Conservation (phyloP, 192 early-diverging fungal genomes). For the Linnemannia zychae region DNA sequence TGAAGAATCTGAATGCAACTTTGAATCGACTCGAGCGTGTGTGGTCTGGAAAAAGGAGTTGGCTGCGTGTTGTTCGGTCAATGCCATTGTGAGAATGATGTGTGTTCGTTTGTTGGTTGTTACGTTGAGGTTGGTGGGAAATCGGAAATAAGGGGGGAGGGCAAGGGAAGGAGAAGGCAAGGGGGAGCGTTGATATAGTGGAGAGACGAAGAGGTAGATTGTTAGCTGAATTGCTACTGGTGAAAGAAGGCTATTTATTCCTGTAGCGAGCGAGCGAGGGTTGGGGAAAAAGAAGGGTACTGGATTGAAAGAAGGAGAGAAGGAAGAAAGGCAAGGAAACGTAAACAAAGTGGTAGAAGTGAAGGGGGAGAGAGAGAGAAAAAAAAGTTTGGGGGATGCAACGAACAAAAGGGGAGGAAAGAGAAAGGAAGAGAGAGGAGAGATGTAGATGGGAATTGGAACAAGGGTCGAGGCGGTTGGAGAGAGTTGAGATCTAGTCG, state of each 20-base stretch:
- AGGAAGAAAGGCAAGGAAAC: neutral
- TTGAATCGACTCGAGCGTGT: constrained; percentile 47
- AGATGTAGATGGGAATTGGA: neutral
- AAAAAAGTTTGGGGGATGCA: constrained; percentile 16
- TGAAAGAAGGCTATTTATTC: no score
- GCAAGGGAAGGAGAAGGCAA: constrained; percentile 3
- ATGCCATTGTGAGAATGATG: constrained; percentile 34
- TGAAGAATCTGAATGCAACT: constrained; percentile 41
- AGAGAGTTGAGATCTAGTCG: neutral
- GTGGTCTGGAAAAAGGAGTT: constrained; percentile 42
- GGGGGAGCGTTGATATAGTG: neutral
- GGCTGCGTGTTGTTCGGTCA: constrained; percentile 37
- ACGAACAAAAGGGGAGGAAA: constrained; percentile 12
- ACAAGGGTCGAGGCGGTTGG: neutral
- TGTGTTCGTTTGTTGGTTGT: neutral
- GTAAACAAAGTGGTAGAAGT: neutral
- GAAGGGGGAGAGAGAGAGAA: constrained; percentile 22
- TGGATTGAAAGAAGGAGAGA: neutral
- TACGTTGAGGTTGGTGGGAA: neutral
- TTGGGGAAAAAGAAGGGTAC: no score
- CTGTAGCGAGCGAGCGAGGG: no score
- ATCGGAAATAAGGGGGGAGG: neutral
- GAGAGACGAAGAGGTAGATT: neutral
- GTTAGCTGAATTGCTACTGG: neutral
- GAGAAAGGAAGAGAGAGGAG: neutral